These are phyloP conservation scores for Taiwanofungus camphoratus DNA, from an alignment of 1,284 basidiomycete species.

Conservation along the genomic window DNA sequence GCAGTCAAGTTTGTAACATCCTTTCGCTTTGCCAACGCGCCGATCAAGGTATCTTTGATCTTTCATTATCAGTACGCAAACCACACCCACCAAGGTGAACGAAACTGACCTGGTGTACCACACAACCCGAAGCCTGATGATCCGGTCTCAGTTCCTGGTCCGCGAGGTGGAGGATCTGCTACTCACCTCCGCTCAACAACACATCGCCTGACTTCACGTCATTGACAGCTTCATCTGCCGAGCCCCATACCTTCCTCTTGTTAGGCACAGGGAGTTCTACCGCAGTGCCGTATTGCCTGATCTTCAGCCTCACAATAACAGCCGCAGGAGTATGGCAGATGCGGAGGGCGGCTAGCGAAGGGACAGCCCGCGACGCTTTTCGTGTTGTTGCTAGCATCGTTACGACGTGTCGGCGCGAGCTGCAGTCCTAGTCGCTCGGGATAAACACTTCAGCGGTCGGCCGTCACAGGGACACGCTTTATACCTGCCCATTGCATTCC, in stretches of 20 bases:
- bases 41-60: constrained; percentile 69
- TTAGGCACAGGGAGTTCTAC: constrained; percentile 27
- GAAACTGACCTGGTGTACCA: constrained; percentile 58
- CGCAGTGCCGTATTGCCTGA: constrained; percentile 22
- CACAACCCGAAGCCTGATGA: constrained; percentile 72
- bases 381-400: constrained; percentile 16
- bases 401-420: no score
- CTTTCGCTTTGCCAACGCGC: constrained; percentile 69
- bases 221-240: constrained; percentile 48
- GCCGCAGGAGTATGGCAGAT: constrained; percentile 9
- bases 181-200: constrained; percentile 76
- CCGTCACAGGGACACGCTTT: no score
- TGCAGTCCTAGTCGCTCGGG: no score
- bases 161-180: background rate
- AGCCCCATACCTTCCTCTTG: constrained; percentile 47
- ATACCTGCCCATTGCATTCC: no score
- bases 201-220: constrained; percentile 58
- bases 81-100: background rate
- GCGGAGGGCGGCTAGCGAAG: constrained; percentile 12
- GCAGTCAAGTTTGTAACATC: constrained; percentile 72
- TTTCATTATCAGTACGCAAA: background rate
- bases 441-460: no score
- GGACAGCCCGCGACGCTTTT: constrained; percentile 10
- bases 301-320: constrained; percentile 11
- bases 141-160: background rate